These are phyloP conservation scores for Neurospora sp. DNA, from an alignment of 495 filamentous ascomycete genomes.

Conservation along the genomic window DNA sequence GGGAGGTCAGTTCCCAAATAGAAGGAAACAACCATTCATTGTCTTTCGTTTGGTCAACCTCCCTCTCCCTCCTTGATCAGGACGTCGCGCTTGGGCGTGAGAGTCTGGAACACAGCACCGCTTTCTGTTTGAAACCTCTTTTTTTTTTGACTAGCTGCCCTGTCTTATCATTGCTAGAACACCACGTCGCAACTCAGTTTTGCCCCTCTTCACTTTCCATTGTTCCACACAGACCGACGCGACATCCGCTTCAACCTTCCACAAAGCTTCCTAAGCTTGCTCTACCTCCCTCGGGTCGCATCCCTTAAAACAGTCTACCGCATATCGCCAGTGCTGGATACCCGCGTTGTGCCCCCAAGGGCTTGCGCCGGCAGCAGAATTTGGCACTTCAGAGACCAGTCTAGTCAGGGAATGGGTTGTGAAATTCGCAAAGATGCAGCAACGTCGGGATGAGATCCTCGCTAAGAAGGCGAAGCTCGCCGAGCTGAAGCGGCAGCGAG, in stretches of 20 bases:
- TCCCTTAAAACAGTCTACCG: neutral
- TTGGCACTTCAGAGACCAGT: neutral
- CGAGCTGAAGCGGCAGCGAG: slow-evolving; percentile 86
- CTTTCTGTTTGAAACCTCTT: neutral
- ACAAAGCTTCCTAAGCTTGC: neutral
- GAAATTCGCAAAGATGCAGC: slow-evolving; percentile 49
- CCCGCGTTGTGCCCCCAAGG: neutral
- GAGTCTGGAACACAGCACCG: neutral
- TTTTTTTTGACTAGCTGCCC: neutral
- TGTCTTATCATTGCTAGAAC: neutral
- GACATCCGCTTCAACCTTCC: neutral
- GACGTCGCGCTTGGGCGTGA: neutral
- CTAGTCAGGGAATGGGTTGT: slow-evolving; percentile 28
- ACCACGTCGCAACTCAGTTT: neutral
- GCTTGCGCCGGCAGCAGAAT: neutral
- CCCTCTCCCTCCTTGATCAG: neutral
- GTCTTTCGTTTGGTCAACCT: neutral
- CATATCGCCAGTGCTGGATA: neutral
- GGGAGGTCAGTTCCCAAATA: neutral
- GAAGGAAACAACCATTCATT: neutral
- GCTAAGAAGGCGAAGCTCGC: slow-evolving; percentile 91
- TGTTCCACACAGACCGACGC: neutral
- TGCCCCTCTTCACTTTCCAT: neutral
- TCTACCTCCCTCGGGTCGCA: neutral
- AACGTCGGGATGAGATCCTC: slow-evolving; percentile 85